Evolutionary conservation across 805 yeast genomes (phyloP), one percentile per base, ranked within the genome.

Genomic region (Yamadazyma scolyti): DNA sequence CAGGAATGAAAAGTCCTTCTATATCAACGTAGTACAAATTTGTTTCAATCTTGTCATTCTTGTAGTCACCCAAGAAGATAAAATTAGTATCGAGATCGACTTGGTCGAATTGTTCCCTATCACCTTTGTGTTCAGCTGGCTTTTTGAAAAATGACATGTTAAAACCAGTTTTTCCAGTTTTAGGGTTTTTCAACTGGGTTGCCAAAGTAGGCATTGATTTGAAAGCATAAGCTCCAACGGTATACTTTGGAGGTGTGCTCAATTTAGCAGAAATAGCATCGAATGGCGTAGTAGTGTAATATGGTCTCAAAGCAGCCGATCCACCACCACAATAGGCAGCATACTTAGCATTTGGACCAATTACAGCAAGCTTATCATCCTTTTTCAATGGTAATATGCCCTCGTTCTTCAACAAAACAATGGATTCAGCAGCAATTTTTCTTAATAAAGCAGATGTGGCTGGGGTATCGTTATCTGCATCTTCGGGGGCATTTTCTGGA

Each of bases 391-490:
- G 63, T 19, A 57, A 49, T 7, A 57, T 14, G 12, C 37, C 22
- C 15, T 56, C 52, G 34, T 57, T 57, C 29, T 56, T 57, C 34
- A 56, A 44, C 21, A 57, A 45, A 5, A 57, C 63, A 18, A 57
- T 42, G 4, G 58, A 35, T 30, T 76, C 78, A n/a, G 50, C 60
- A 15, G 75, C 75, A 14, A 71, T 32, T 37, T 63, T 52, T 44
- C 75, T 59, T 27, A 74, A 47, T 4, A 63, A 37, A 0, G 49
- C 62, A 10, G 65, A 23, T 2, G 79, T 67, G 47, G 72, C 73
- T 15, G 65, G 60, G 2, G 73, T 63, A 46, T 73, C 58, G 41
- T 70, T 71, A 11, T 52, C 47, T n/a, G 44, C 33, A 23, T 37
- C 42, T 16, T 63, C 65, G 2, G 54, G 66, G 31, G 56, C 48